A percentile compares a stretch with the other conserved stretches of the same genome.
Conservation (phyloP, 768 basidiomycete species). For the Suillus spraguei region DNA sequence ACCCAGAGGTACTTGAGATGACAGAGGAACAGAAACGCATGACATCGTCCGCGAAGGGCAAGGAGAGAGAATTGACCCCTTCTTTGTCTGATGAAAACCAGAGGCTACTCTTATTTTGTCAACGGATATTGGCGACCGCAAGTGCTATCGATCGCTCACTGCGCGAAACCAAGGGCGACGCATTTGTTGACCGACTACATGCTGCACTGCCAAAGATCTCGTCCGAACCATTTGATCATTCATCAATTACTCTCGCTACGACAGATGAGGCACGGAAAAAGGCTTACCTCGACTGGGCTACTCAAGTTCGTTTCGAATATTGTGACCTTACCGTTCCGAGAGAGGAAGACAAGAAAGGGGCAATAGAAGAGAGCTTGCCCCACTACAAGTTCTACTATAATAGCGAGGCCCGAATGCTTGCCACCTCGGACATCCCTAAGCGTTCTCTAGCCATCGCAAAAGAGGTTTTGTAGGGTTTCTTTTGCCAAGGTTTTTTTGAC, state of each 20-base stretch:
- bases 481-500: constrained; percentile 12
- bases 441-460: constrained; percentile 94
- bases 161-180: constrained; percentile 86
- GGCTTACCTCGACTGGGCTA: constrained; percentile 86
- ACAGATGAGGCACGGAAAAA: constrained; percentile 71
- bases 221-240: constrained; percentile 47
- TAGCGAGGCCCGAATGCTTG: constrained; percentile 82
- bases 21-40: constrained; percentile 91
- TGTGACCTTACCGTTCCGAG: constrained; percentile 73
- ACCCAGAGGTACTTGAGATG: constrained; percentile 60
- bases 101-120: constrained; percentile 80
- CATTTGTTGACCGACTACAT: constrained; percentile 80
- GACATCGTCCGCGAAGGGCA: constrained; percentile 69
- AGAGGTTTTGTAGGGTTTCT: constrained; percentile 55
- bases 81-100: constrained; percentile 70
- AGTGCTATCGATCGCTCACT: constrained; percentile 86
- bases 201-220: constrained; percentile 75
- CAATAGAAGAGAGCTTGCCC: constrained; percentile 49
- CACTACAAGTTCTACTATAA: constrained; percentile 85
- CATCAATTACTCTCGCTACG: constrained; percentile 41
- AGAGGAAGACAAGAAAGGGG: constrained; percentile 16
- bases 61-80: constrained; percentile 47
- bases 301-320: constrained; percentile 81
- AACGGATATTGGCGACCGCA: constrained; percentile 81
- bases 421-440: constrained; percentile 86